Base-by-base conservation (phyloP, 176 grass and related monocot species). In the Oryza meyeriana region DNA sequence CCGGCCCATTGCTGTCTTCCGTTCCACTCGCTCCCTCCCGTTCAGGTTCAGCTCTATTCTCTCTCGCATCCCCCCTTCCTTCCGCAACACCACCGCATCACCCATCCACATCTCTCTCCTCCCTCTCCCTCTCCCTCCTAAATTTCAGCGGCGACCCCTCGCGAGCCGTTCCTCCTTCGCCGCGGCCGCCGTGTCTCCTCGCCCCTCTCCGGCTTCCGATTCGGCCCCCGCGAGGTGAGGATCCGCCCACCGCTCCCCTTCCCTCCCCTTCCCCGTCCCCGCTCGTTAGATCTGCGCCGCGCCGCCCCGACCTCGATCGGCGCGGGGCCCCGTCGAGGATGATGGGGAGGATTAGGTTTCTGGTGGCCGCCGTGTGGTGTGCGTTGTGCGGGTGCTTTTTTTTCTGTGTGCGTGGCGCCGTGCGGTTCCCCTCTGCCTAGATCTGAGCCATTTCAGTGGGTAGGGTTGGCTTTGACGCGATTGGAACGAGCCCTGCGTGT, bases 161-260 rank as follows among this genome's bases (percentile, higher is more conserved):
- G 64, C 55, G 55, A 28, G 40, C 66, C 48, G 30, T 29, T 24
- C 63, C 66, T 44, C 38, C 25, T 12, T n/a, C 11, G 0, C 62
- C 34, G 3, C n/a, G 8, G 20, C 48, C 18, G 18, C 48, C 16
- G 40, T 26, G 12, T 26, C 79, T 64, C 20, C 8, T 27, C 57
- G 1, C 66, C 34, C 26, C 33, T 29, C 61, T 9, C 29, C 42
- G 42, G 29, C 64, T 6, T 5, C 33, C 63, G 85, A 75, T 81
- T 78, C 24, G 45, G 30, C 4, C 35, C 35, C 48, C 35, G 35
- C 52, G 9, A 81, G 78, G 85, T 87, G 70, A 81, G 47, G 22
- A 59, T 59, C 55, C 55, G 11, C 35, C 63, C 63, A 35, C 20
- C 9, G 85, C 70, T 14, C 69, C 26, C 27, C 12, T 17, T 32